Conservation (phyloP, 164 flowering plant genomes). For the Kingdonia uniflora region DNA sequence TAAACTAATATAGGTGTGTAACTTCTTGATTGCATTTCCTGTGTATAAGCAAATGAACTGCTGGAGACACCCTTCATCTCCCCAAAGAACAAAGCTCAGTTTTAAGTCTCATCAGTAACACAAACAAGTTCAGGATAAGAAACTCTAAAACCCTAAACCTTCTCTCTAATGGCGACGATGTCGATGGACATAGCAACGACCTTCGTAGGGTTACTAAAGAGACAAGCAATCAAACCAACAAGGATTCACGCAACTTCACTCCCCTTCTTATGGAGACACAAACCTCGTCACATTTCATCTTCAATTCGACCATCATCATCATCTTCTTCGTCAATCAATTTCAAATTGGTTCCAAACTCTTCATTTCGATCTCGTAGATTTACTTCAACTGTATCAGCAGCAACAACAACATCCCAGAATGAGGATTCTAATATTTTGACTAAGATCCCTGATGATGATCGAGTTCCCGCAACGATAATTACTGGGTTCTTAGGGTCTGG, state of each 20-base stretch:
- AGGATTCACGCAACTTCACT: constrained; percentile 13
- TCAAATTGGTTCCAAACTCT: constrained; percentile 1
- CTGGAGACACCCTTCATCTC: too few relatives aligned
- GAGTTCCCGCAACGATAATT: constrained; percentile 91
- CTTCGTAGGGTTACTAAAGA: constrained; percentile 27
- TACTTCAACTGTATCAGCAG: constrained; percentile 28
- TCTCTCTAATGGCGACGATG: constrained; percentile 24
- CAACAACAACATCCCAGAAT: constrained; percentile 26
- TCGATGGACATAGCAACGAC: constrained; percentile 33
- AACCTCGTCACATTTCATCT: not conserved
- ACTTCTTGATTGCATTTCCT: too few relatives aligned
- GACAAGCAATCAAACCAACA: constrained; percentile 15
- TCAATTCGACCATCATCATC: constrained; percentile 5
- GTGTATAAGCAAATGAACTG: too few relatives aligned
- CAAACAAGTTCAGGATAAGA: not conserved
- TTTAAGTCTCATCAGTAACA: too few relatives aligned
- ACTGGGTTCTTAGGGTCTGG: constrained; percentile 95
- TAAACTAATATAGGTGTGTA: too few relatives aligned
- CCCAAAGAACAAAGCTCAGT: too few relatives aligned
- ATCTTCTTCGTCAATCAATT: constrained; percentile 9
- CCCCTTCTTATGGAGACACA: constrained; percentile 17
- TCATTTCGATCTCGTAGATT: constrained; percentile 9
- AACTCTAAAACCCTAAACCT: not conserved
- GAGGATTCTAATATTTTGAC: constrained; percentile 38
- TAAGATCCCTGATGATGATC: constrained; percentile 61